Base-by-base conservation (phyloP, 1,139 yeast genomes). In the Diutina siamensis region DNA sequence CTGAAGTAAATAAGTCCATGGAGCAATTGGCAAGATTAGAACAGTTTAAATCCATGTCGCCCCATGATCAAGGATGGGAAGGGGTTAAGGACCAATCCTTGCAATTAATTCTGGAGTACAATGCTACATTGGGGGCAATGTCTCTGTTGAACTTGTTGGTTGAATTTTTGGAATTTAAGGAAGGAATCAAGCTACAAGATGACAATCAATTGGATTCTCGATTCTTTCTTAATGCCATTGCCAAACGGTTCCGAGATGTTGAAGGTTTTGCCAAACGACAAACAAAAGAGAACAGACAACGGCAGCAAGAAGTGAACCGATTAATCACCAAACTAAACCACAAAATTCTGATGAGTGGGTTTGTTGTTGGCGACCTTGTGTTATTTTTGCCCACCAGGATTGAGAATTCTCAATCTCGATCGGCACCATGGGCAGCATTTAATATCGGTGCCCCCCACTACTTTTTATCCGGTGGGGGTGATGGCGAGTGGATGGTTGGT, bases 221-320 rank as follows among this genome's bases (percentile, higher is more conserved):
- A 40, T 66, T 82, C 48, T 79, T 83, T 55, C 71, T 80, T 45
- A 72, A 74, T 44, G 80, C 88, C 1, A 80, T 88, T 2, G 71
- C 81, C 32, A 80, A 83, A 56, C 70, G 98, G 50, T 88, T 92
- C 57, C 77, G 76, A 49, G 97, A 89, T 57, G 94, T 89, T 45
- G 97, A 92, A 60, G 80, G 83, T n/a, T 71, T 88, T 53, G 97
- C 97, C 1, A 80, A 94, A 56, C 83, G 80, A 56, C 71, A 86
- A 49, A 85, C 89, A 48, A 82, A 82, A 56, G 96, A 88, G 53
- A 81, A 77, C 51, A 78, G 76, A 53, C 57, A 64, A 45, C 68
- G 74, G 47, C 67, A 74, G 47, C 74, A 73, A 51, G 75, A 73
- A 52, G n/a, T 38, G 18, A 22, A 25, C 32, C 42, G 42, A 18